Conservation (phyloP, 2,329 filamentous ascomycete genomes). For the Periconia sp. region DNA sequence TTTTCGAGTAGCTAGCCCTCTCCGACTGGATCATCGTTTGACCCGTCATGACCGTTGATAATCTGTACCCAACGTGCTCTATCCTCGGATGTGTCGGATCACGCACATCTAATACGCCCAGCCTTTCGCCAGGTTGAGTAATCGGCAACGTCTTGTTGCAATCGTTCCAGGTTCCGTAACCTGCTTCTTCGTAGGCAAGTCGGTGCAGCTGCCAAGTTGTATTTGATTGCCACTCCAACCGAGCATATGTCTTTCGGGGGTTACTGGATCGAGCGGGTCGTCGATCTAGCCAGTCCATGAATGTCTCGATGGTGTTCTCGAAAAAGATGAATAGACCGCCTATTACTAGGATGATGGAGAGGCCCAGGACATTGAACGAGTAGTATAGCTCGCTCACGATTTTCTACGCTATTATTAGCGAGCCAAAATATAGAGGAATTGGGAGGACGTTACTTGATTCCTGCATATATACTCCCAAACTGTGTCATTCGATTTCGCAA, state of each 20-base stretch:
- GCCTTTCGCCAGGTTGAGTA: not conserved
- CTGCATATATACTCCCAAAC: too few relatives aligned
- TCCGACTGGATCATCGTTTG: too few relatives aligned
- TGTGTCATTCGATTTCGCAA: too few relatives aligned
- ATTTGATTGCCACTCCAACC: not conserved
- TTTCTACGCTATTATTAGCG: conserved; percentile 10
- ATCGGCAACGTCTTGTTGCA: not conserved
- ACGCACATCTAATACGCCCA: not conserved
- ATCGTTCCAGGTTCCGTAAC: not conserved
- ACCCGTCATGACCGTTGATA: too few relatives aligned
- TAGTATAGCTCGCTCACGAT: conserved; percentile 19
- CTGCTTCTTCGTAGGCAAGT: conserved; percentile 15
- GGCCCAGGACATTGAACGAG: conserved; percentile 24
- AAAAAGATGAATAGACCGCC: conserved; percentile 17
- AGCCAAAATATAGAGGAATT: conserved; percentile 1
- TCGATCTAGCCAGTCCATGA: conserved; percentile 8
- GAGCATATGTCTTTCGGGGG: not conserved
- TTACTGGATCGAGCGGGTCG: not conserved
- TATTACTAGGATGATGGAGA: conserved; percentile 16
- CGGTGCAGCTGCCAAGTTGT: conserved; percentile 19
- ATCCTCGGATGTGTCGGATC: conserved; percentile 1
- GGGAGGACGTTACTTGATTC: conserved; percentile 3
- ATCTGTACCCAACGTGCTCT: too few relatives aligned
- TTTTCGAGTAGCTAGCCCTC: too few relatives aligned
- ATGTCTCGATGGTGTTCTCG: conserved; percentile 6